Evolutionary conservation across 176 grass and related monocot species (phyloP), one percentile per base, ranked within the genome.

Genomic region (Musa troglodytarum): DNA sequence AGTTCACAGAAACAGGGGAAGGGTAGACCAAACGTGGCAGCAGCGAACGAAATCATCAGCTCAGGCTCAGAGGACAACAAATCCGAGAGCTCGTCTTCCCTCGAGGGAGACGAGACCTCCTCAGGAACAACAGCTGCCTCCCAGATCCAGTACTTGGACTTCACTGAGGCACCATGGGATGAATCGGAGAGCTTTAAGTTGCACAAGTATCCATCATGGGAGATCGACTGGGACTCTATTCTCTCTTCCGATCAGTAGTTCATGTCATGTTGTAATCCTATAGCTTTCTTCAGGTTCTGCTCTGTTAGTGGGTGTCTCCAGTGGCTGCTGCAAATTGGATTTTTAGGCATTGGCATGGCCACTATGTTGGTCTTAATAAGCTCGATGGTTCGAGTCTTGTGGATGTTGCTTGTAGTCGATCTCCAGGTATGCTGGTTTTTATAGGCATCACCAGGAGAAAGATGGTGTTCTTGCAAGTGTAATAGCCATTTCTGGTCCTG

Each of bases 211-310:
- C 93, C 93, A 1, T 96, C 93, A 5, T 85, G 86, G 81, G 93
- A 96, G 79, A 92, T 96, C 74, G 93, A 96, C 16, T 96, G 93
- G 93, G 93, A 96, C 53, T 77, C 87, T 0, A 96, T 96, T 49
- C 90, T 96, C 74, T 78, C 87, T 21, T 81, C 24, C 64, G 53
- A 81, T 50, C 19, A 73, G 51, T n/a, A 6, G 17, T 11, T 43
- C 65, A 43, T 66, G 24, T 50, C 34, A 7, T 68, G 12, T 43
- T 49, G 11, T 8, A 15, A 15, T 8, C 11, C 1, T 23, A 11
- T 69, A 13, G 2, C 10, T n/a, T 69, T 17, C 13, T 20, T 69
- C 15, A 14, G 21, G 2, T 68, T 43, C 14, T 49, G 67, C 16
- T 69, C 49, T 52, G 49, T 12, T 49, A 69, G 7, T 70, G 1